These are phyloP conservation scores for Maudiozyma bulderi DNA, from an alignment of 805 yeast species.

Conservation along the genomic window DNA sequence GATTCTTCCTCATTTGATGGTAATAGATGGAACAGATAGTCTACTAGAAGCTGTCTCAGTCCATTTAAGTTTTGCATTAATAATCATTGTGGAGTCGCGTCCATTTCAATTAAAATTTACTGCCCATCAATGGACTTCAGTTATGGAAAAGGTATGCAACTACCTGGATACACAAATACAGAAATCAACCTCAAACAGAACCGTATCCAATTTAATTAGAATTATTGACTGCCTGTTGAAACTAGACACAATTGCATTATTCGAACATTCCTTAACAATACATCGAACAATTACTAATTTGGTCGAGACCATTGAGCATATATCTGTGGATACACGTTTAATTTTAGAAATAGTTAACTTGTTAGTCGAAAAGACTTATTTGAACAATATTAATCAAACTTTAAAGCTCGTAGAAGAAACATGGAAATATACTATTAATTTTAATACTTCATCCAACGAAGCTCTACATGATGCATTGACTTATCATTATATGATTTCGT, in stretches of 20 bases:
- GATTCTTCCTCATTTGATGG: slow-evolving; percentile 20
- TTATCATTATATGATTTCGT: slow-evolving; percentile 37
- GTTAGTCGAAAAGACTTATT: slow-evolving; percentile 30
- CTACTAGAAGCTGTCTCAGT: slow-evolving; percentile 15
- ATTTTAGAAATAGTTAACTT: slow-evolving; percentile 39
- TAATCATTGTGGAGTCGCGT: slow-evolving; percentile 12
- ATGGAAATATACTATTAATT: slow-evolving; percentile 26
- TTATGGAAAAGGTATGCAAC: slow-evolving; percentile 11
- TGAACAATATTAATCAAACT: neutral
- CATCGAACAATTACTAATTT: slow-evolving; percentile 14
- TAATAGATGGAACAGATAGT: slow-evolving; percentile 4
- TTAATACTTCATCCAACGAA: slow-evolving; percentile 35
- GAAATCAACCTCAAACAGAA: slow-evolving; percentile 16
- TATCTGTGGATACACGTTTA: slow-evolving; percentile 24
- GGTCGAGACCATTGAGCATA: slow-evolving; percentile 17
- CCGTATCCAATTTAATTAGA: slow-evolving; percentile 19
- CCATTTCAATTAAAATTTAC: slow-evolving; percentile 18
- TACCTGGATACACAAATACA: slow-evolving; percentile 10
- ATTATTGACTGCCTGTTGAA: slow-evolving; percentile 17
- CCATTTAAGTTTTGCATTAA: slow-evolving; percentile 19
- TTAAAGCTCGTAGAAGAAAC: slow-evolving; percentile 33
- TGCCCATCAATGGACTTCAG: slow-evolving; percentile 18
- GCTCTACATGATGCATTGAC: slow-evolving; percentile 36
- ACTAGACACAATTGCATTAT: slow-evolving; percentile 19
- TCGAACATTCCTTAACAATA: slow-evolving; percentile 12